Conservation (phyloP, 768 basidiomycete genomes). For the Suillus americanus region DNA sequence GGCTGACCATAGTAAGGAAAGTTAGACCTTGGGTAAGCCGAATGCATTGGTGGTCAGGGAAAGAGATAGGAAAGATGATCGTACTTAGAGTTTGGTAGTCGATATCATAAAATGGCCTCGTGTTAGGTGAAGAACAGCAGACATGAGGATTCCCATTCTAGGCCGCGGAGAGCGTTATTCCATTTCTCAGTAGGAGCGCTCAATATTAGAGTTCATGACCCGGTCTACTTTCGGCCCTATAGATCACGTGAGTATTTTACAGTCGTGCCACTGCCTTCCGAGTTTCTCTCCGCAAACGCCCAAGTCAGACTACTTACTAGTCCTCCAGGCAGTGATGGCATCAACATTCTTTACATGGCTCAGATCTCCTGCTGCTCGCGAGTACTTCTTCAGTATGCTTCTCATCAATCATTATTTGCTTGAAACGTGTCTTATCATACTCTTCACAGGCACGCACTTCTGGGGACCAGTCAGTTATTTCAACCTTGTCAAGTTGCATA, state of each 20-base stretch:
- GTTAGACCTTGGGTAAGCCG: conserved; percentile 33
- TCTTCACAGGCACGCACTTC: conserved; percentile 82
- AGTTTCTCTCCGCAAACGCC: not conserved
- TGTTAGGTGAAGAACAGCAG: not conserved
- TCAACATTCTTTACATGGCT: conserved; percentile 88
- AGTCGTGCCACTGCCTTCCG: not conserved
- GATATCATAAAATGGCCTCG: conserved; percentile 1
- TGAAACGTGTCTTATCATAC: conserved; percentile 16
- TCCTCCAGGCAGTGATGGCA: conserved; percentile 50
- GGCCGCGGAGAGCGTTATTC: conserved; percentile 15
- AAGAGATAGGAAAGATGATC: conserved; percentile 3
- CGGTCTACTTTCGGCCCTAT: not conserved
- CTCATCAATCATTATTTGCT: conserved; percentile 4
- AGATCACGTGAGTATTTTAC: conserved; percentile 14
- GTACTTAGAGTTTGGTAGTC: not conserved
- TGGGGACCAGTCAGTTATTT: conserved; percentile 86
- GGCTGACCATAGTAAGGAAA: conserved; percentile 50
- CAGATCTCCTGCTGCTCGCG: conserved; percentile 85
- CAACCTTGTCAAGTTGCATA: conserved; percentile 4
- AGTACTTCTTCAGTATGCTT: conserved; percentile 92
- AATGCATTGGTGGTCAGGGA: conserved; percentile 24
- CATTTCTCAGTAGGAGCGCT: not conserved
- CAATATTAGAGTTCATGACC: not conserved
- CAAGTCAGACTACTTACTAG: too few relatives aligned
- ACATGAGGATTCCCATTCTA: conserved; percentile 32